These are phyloP conservation scores for Nasturtium officinale DNA, from an alignment of 345 rosid genomes.

Conservation along the genomic window DNA sequence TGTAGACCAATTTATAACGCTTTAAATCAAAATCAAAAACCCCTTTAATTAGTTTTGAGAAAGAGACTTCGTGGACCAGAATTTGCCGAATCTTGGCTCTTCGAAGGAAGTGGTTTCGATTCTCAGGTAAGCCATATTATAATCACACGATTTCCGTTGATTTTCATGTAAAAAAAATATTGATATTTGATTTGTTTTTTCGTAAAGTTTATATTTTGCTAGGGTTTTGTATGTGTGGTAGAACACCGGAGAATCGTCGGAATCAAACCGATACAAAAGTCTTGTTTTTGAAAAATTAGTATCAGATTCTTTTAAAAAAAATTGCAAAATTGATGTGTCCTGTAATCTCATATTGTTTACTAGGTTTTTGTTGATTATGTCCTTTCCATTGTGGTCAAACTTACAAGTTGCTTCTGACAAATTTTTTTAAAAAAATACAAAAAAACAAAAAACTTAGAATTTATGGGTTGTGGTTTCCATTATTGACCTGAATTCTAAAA, in stretches of 20 bases:
- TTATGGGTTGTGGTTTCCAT: background rate
- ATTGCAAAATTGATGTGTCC: background rate
- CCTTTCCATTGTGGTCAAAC: background rate
- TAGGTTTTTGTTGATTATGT: background rate
- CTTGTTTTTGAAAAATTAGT: background rate
- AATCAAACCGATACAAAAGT: background rate
- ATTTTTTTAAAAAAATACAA: no score
- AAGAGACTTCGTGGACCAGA: background rate
- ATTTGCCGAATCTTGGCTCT: background rate
- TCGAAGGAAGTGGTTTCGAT: background rate
- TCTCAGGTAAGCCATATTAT: background rate
- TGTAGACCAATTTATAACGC: background rate
- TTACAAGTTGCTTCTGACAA: background rate
- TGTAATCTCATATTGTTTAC: no score
- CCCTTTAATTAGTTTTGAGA: background rate
- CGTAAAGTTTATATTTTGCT: background rate
- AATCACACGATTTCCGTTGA: background rate
- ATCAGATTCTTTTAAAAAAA: background rate
- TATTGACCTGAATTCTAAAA: background rate
- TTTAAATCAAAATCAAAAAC: background rate
- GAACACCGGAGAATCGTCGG: background rate
- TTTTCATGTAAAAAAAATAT: background rate
- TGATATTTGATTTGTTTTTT: background rate
- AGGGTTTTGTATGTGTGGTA: background rate
- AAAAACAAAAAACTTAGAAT: background rate